Percentiles rank a stretch among this genome's conserved stretches.
phyloP scores from a whole-genome alignment of 129 eudicot genomes.

The Dittrichia graveolens region DNA sequence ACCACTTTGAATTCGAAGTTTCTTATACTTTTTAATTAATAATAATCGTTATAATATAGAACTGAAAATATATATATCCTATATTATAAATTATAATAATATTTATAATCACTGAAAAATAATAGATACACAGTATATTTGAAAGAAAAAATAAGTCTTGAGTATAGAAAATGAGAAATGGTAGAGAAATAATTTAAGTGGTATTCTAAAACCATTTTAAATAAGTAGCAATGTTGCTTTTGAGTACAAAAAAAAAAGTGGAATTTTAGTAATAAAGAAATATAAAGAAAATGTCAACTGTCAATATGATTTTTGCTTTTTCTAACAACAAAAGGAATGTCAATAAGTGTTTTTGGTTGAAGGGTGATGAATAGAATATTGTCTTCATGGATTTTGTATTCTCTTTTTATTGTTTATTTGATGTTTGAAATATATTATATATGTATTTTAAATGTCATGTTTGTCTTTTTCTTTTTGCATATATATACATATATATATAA shows the following conservation, averaged over 20 bases:
- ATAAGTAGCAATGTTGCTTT: no score
- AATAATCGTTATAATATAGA: no score
- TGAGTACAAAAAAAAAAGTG: constrained; percentile 3
- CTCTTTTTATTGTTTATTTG: neutral
- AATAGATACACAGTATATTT: no score
- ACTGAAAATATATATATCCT: no score
- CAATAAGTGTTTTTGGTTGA: constrained; percentile 23
- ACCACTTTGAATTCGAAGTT: no score
- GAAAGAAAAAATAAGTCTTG: no score
- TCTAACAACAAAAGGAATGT: constrained; percentile 31
- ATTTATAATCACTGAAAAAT: no score
- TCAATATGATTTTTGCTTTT: constrained; percentile 19
- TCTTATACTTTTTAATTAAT: no score
- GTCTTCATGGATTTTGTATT: constrained; percentile 16
- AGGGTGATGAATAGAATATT: constrained; percentile 21
- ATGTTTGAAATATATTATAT: no score
- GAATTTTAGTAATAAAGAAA: neutral
- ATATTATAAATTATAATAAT: no score
- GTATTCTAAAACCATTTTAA: constrained; percentile 3
- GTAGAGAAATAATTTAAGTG: no score
- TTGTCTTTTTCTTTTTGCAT: constrained; percentile 25
- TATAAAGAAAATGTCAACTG: constrained; percentile 26
- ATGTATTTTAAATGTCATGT: neutral
- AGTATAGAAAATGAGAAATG: no score
- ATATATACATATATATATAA: constrained; percentile 14